Evolutionary conservation across 306 rosid species (phyloP), one percentile per base, ranked within the genome.

Genomic region (Quercus suber): DNA sequence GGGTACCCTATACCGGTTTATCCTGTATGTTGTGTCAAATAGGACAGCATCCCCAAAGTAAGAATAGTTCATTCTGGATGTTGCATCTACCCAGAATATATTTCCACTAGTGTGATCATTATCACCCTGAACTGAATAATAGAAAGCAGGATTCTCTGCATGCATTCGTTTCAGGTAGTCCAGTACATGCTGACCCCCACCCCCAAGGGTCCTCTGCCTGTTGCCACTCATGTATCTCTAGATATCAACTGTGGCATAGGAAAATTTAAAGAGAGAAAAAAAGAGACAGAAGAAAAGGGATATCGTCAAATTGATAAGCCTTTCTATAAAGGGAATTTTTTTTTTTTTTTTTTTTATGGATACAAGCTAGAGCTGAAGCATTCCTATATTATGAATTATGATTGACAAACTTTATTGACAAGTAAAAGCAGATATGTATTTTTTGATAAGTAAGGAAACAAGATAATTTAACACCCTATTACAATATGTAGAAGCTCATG

Each of bases 141-240:
- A 90, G 91, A 92, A 92, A 73, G 89, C 83, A 78, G 90, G 90
- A 88, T 87, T 89, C 82, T 92, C 98, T 58, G 92, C 91, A 67
- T 90, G 93, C 96, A 88, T 89, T 82, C 94, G 92, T 84, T 87
- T 92, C 80, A 94, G 84, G 81, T 94, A 89, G 78, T 92, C 97
- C 80, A 94, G 58, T 20, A 94, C 82, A 78, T 88, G 92, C 85
- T 94, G 92, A 65, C 82, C 84, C 89, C 92, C 96, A 3, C 89
- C 90, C 59, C 89, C 90, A 3, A 89, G 89, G 88, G 86, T 76
- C 76, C 86, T 88, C 79, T 90, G 98, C 77, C 94, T 85, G 73
- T 82, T 43, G 28, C 88, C 87, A 82, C 96, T 92, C 98, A 94
- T 94, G 33, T 73, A 73, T 69, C 79, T 74, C 51, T 21, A 63